Base-by-base conservation (phyloP, 306 rosid species). In the Phaseolus lunatus region DNA sequence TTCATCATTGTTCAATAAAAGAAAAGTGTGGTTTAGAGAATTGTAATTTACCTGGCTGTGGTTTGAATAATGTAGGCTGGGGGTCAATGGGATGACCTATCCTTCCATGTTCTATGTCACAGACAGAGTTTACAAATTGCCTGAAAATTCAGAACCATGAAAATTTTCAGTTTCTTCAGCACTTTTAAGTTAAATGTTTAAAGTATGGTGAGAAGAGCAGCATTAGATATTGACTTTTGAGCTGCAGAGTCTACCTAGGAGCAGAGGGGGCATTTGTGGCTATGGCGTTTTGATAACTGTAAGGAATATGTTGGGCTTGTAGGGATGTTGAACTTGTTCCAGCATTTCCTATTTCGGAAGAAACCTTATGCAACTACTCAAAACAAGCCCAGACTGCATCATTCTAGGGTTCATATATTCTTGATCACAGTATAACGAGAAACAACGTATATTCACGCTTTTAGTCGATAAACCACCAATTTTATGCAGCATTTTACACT, bases 121-220 rank as follows among this genome's bases (percentile, higher is more conserved):
- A 78, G 6, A 59, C 10, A 14, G 33, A 0, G 24, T 45, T 64
- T 6, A 0, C 4, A 15, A 1, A 2, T 3, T 43, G 15, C 70
- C 82, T 72, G 49, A 54, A 48, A 72, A 66, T 12, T 35, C 41
- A 65, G 14, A 56, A 77, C 12, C 64, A 53, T 3, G 2, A 71
- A 47, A 41, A 5, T 27, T 9, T 18, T 65, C 3, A 68, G 5
- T 49, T 52, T 52, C 58, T 19, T 52, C 27, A 19, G 14, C 13
- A 19, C 26, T 8, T 3, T 19, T 11, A 9, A 67, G 49, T 56
- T 31, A 57, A 14, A 57, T 16, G 24, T 4, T 1, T 7, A 41
- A 57, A 31, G 49, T 1, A 67, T 6, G 53, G 39, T 47, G 13
- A 29, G 31, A 66, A 47, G 1, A 27, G 62, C 5, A 8, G n/a